Percentiles rank a stretch among this genome's conserved stretches.
Evolutionary conservation across 2,329 filamentous ascomycete genomes (phyloP).

Genomic region (Ascochyta viciae-villosae): DNA sequence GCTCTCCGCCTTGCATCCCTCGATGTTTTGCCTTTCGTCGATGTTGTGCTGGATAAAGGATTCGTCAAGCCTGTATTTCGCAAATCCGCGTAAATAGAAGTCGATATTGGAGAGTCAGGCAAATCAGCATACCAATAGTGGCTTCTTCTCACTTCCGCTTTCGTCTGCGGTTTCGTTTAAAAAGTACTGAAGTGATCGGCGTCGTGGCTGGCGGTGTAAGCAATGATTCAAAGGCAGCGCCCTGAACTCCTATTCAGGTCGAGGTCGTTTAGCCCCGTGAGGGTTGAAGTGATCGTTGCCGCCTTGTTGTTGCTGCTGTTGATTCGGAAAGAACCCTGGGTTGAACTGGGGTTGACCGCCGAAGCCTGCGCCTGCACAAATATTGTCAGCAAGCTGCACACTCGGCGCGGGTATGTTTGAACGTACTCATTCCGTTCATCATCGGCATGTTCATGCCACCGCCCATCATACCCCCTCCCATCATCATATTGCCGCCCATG

Average conservation of each 20-base stretch:
- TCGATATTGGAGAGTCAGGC: neutral
- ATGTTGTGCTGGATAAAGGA: neutral
- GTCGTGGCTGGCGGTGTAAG: neutral
- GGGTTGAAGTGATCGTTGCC: slow-evolving; percentile 74
- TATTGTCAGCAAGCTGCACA: slow-evolving; percentile 16
- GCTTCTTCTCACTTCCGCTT: neutral
- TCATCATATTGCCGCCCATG: slow-evolving; percentile 54
- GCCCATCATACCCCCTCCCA: slow-evolving; percentile 55
- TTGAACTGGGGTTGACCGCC: slow-evolving; percentile 73
- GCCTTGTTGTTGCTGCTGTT: slow-evolving; percentile 54
- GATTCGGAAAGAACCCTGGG: slow-evolving; percentile 69
- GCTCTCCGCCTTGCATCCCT: neutral
- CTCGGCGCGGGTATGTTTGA: neutral
- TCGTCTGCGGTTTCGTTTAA: neutral
- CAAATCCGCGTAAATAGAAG: neutral
- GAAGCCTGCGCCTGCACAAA: slow-evolving; percentile 58
- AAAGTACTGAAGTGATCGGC: neutral
- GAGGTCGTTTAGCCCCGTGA: slow-evolving; percentile 79
- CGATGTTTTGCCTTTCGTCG: neutral
- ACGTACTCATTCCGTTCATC: slow-evolving; percentile 45
- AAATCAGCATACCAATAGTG: neutral
- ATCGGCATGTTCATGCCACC: slow-evolving; percentile 50
- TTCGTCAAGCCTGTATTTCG: neutral
- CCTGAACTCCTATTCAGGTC: slow-evolving; percentile 64
- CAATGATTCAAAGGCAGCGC: neutral